Evolutionary conservation across 805 yeast genomes (phyloP), one percentile per base, ranked within the genome.

Genomic region (Kuraishia piskuri): DNA sequence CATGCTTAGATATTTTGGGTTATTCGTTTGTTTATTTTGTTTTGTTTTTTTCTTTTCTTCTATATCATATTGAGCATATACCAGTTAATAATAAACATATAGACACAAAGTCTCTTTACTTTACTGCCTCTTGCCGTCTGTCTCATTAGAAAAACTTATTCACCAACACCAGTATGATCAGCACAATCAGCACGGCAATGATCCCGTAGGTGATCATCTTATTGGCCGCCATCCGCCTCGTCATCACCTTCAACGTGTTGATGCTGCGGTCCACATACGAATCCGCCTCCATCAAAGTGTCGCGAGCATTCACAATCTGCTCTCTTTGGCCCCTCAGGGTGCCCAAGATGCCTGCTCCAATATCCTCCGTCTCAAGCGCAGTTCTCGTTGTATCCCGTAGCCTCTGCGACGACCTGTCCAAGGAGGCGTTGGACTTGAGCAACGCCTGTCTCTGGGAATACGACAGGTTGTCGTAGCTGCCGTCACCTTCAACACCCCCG

Each of bases 241-340:
- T 86, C 99, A 94, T 94, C 20, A 88, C 78, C 61, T 90, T 83
- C 62, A 94, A 74, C 0, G 98, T 94, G 54, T 87, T 80, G 53
- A 94, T 79, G 53, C 94, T 84, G 64, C 87, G 84, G 69, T 94
- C 98, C 52, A 94, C 96, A 63, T 91, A 90, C 0, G 86, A 82
- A 65, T 94, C 98, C 0, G 98, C 98, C 57, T 90, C 92, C 69
- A 80, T 79, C 51, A 94, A 73, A 0, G 96, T 88, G 61, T 86
- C 88, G 67, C 97, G 81, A 22, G 96, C 82, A 61, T 91, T 90
- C 52, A 82, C 73, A 48, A 94, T 80, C 63, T 95, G 97, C 63
- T 94, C 99, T 55, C 99, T 76, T 71, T 94, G 99, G 23, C 96
- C 85, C 56, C 97, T 78, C 59, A 94, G 73, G 65, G 92, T 96